phyloP scores from a whole-genome alignment of 2,329 filamentous ascomycete genomes.

The Polychaeton citri region DNA sequence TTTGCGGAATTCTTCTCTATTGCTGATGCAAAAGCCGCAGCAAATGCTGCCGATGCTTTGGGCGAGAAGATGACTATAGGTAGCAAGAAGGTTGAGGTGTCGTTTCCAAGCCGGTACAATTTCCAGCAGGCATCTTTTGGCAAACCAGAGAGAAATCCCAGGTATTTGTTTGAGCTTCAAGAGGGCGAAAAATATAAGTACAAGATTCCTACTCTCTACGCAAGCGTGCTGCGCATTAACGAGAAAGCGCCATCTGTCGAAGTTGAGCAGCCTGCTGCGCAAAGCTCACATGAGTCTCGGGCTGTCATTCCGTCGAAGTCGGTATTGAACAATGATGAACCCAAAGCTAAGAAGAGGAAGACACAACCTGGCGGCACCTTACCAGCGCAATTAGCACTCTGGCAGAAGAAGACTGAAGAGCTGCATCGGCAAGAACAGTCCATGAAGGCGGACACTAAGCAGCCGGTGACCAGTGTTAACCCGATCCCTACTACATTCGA shows the following conservation, averaged over 20 bases:
- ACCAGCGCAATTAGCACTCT: conserved; percentile 10
- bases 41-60: conserved; percentile 57
- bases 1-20: conserved; percentile 72
- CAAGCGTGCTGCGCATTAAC: conserved; percentile 9
- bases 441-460: conserved; percentile 5
- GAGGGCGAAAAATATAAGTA: conserved; percentile 8
- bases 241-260: conserved; percentile 5
- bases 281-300: neutral
- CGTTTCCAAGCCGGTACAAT: conserved; percentile 71
- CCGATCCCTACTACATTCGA: no score
- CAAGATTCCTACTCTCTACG: conserved; percentile 12
- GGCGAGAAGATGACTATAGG: conserved; percentile 62
- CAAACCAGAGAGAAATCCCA: conserved; percentile 28
- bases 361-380: conserved; percentile 31
- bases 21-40: conserved; percentile 58
- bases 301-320: no score
- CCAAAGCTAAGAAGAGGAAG: conserved; percentile 42
- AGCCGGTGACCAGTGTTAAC: no score
- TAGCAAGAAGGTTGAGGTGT: conserved; percentile 56
- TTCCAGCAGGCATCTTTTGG: conserved; percentile 61
- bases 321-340: neutral
- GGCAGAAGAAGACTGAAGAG: conserved; percentile 15
- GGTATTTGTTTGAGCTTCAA: conserved; percentile 7
- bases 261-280: neutral
- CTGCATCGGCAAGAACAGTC: conserved; percentile 9